Percentiles rank a stretch among this genome's conserved stretches.
phyloP scores from a whole-genome alignment of 1,284 basidiomycete genomes.

The Vanrija pseudolonga region DNA sequence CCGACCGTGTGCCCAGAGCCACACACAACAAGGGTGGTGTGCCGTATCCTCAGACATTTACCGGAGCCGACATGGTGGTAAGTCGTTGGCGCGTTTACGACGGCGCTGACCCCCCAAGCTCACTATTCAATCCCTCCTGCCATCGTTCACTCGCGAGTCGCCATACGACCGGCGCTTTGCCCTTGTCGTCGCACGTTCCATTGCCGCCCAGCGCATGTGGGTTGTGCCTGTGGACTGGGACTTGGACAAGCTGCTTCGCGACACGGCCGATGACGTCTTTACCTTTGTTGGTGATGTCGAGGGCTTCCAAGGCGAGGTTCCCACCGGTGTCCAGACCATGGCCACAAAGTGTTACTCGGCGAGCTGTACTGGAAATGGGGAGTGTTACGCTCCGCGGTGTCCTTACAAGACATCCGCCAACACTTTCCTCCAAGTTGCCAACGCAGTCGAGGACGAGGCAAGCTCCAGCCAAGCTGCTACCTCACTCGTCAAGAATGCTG shows the following conservation, averaged over 20 bases:
- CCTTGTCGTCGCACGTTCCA: conserved; percentile 75
- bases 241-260: conserved; percentile 66
- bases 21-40: conserved; percentile 88
- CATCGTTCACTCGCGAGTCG: conserved; percentile 67
- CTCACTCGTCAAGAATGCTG: conserved; percentile 1
- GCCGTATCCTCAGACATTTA: conserved; percentile 80
- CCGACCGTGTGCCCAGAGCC: conserved; percentile 77
- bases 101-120: conserved; percentile 53
- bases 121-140: conserved; percentile 72
- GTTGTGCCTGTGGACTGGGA: conserved; percentile 98
- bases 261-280: conserved; percentile 91
- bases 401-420: conserved; percentile 56
- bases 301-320: conserved; percentile 38
- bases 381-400: conserved; percentile 66
- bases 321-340: conserved; percentile 57
- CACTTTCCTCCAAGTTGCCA: conserved; percentile 23
- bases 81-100: conserved; percentile 41
- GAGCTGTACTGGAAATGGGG: conserved; percentile 41
- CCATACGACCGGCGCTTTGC: conserved; percentile 73
- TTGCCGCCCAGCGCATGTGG: conserved; percentile 81
- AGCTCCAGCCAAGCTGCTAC: background rate
- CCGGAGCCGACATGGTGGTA: conserved; percentile 87
- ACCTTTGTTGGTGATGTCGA: conserved; percentile 89
- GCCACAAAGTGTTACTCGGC: conserved; percentile 71
- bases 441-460: conserved; percentile 4